These are phyloP conservation scores for Oleoguttula mirabilis DNA, from an alignment of 495 filamentous ascomycete genomes.

Conservation along the genomic window DNA sequence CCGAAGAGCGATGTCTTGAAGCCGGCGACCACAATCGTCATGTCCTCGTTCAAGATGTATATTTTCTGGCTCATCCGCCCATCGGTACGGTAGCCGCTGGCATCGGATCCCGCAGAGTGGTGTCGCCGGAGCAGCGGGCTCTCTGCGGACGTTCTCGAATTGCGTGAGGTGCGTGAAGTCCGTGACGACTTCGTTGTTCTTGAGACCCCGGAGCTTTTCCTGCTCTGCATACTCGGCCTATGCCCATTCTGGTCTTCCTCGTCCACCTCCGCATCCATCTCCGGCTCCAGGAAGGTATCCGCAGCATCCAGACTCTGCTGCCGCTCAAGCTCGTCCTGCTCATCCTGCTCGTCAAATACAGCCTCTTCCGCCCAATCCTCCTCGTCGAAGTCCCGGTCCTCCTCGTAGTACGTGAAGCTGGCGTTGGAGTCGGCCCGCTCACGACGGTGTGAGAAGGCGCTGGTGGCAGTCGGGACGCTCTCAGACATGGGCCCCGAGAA, in stretches of 20 bases:
- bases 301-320: conserved; percentile 2
- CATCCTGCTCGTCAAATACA: conserved; percentile 41
- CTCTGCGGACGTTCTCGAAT: conserved; percentile 50
- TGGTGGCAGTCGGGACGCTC: conserved; percentile 80
- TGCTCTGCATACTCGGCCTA: background rate
- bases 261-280: conserved; percentile 22
- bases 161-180: conserved; percentile 44
- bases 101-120: conserved; percentile 33
- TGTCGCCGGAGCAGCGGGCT: conserved; percentile 58
- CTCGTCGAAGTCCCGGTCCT: conserved; percentile 38
- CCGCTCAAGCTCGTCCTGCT: conserved; percentile 37
- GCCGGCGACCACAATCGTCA: conserved; percentile 83
- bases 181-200: conserved; percentile 25
- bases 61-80: conserved; percentile 70
- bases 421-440: conserved; percentile 63
- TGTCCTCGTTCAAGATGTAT: conserved; percentile 83
- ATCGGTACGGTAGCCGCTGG: conserved; percentile 42
- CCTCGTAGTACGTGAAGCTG: conserved; percentile 82
- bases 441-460: conserved; percentile 73
- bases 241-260: conserved; percentile 13
- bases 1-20: conserved; percentile 66
- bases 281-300: conserved; percentile 12
- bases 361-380: conserved; percentile 42
- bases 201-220: conserved; percentile 7
- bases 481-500: conserved; percentile 91